These are phyloP conservation scores for Arthrobotrys musiformis DNA, from an alignment of 2,329 filamentous ascomycete genomes.

Conservation along the genomic window DNA sequence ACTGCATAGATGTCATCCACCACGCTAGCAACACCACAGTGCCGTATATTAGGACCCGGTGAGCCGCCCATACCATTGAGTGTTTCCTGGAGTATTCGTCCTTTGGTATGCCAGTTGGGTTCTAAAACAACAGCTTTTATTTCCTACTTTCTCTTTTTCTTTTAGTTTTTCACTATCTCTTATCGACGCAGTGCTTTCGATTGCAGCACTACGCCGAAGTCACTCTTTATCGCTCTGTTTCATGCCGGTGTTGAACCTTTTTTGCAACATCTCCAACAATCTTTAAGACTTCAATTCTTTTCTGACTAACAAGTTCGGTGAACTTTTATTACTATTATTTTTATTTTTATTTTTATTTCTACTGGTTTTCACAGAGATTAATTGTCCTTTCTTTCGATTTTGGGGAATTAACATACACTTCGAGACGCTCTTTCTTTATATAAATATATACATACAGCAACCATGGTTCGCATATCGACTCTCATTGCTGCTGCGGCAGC, in stretches of 20 bases:
- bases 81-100: constrained; percentile 26
- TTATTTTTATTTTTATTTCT: neutral
- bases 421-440: neutral
- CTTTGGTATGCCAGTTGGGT: constrained; percentile 50
- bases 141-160: constrained; percentile 15
- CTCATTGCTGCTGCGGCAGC: constrained; percentile 45
- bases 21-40: neutral
- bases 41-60: constrained; percentile 50
- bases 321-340: constrained; percentile 29
- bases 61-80: constrained; percentile 21
- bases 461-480: constrained; percentile 50
- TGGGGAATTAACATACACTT: too few relatives aligned
- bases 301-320: constrained; percentile 44
- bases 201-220: constrained; percentile 44
- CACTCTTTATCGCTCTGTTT: constrained; percentile 29
- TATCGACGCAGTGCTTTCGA: constrained; percentile 50
- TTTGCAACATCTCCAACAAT: constrained; percentile 27
- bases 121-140: constrained; percentile 30
- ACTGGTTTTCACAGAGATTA: constrained; percentile 1
- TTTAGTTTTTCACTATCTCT: constrained; percentile 39
- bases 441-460: constrained; percentile 3
- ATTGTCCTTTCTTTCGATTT: neutral
- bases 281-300: constrained; percentile 47
- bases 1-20: constrained; percentile 4
- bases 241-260: constrained; percentile 4